phyloP scores from a whole-genome alignment of 1,284 basidiomycete genomes.

The Phellopilus nigrolimitatus region DNA sequence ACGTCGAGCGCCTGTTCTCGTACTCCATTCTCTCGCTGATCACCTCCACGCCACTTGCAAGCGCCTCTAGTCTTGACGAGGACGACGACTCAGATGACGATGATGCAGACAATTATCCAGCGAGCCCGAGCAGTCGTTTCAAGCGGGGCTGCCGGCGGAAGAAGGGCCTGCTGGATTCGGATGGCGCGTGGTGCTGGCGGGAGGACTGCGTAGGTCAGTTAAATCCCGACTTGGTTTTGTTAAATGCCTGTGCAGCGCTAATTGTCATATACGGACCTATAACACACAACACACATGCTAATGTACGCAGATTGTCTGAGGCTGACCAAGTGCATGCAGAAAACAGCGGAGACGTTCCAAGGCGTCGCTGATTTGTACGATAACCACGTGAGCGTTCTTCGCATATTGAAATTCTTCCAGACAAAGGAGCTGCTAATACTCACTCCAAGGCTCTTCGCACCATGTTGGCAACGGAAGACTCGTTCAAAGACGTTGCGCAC shows the following conservation, averaged over 20 bases:
- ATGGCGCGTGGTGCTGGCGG: slow-evolving; percentile 84
- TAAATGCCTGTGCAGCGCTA: no score
- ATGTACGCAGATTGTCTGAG: slow-evolving; percentile 66
- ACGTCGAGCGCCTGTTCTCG: slow-evolving; percentile 63
- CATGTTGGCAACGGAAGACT: slow-evolving; percentile 70
- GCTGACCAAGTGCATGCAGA: slow-evolving; percentile 75
- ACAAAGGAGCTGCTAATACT: slow-evolving; percentile 1
- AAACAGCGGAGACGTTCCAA: slow-evolving; percentile 69
- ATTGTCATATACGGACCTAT: no score
- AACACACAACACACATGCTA: no score
- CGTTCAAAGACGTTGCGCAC: slow-evolving; percentile 69
- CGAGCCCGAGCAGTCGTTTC: no score
- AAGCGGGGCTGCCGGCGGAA: neutral
- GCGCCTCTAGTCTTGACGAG: slow-evolving; percentile 43
- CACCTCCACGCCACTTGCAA: slow-evolving; percentile 57
- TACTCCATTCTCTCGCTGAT: slow-evolving; percentile 68
- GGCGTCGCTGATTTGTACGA: slow-evolving; percentile 75
- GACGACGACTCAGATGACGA: slow-evolving; percentile 34
- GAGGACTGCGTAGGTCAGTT: slow-evolving; percentile 60
- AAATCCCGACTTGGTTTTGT: no score
- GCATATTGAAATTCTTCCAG: neutral
- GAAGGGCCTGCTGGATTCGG: slow-evolving; percentile 59
- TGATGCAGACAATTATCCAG: no score
- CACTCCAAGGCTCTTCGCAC: slow-evolving; percentile 58
- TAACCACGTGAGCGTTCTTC: slow-evolving; percentile 51